These are phyloP conservation scores for Agrocybe pediades DNA, from an alignment of 768 basidiomycete genomes.

Conservation along the genomic window DNA sequence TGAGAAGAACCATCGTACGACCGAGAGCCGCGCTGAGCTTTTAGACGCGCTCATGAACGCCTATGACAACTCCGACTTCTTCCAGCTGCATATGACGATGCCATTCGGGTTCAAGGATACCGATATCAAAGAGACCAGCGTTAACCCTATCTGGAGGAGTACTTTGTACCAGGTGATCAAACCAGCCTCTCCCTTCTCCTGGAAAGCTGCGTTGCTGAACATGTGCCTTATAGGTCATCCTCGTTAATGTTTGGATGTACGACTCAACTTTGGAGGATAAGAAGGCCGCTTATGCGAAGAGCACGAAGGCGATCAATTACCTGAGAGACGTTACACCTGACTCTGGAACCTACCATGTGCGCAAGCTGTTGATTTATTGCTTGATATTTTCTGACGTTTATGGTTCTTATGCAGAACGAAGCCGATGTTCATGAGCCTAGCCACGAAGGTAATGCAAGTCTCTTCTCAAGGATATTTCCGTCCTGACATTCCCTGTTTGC, in stretches of 20 bases:
- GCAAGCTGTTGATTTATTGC: no score
- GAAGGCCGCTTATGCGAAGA: slow-evolving; percentile 16
- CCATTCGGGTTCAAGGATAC: slow-evolving; percentile 21
- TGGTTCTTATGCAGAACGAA: slow-evolving; percentile 21
- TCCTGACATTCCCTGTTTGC: neutral
- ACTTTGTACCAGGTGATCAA: slow-evolving; percentile 30
- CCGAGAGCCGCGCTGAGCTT: slow-evolving; percentile 14
- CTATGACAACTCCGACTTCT: slow-evolving; percentile 18
- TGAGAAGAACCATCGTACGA: slow-evolving; percentile 24
- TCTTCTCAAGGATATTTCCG: no score
- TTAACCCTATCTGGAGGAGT: slow-evolving; percentile 25
- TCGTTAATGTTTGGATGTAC: slow-evolving; percentile 21
- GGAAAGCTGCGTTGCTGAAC: no score
- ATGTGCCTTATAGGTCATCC: slow-evolving; percentile 12
- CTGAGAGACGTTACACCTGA: slow-evolving; percentile 26
- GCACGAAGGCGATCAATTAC: slow-evolving; percentile 19
- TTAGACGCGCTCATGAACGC: slow-evolving; percentile 20
- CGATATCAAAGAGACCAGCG: slow-evolving; percentile 18
- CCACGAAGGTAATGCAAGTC: slow-evolving; percentile 17
- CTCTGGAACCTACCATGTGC: slow-evolving; percentile 26
- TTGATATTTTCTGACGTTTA: no score
- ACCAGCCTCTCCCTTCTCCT: no score
- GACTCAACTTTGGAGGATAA: slow-evolving; percentile 13
- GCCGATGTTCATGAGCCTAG: slow-evolving; percentile 29
- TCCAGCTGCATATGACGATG: slow-evolving; percentile 21